Evolutionary conservation across 345 rosid genomes (phyloP).

Genomic region (Populus deltoides): DNA sequence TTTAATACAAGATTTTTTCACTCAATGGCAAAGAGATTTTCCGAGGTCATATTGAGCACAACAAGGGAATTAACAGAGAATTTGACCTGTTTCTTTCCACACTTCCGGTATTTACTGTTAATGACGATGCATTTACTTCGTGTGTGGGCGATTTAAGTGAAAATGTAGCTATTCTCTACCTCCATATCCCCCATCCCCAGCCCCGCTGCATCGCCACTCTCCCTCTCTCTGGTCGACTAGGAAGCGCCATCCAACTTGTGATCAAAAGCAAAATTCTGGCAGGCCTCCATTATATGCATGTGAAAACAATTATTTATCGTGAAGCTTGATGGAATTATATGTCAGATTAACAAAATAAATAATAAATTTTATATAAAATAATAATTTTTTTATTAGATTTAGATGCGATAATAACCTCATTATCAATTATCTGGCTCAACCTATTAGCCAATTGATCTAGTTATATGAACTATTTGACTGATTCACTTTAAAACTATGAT

Average conservation of each 20-base stretch:
- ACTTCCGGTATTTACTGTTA: not conserved
- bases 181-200: not conserved
- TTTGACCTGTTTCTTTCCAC: not conserved
- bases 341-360: too few species aligned
- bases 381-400: too few species aligned
- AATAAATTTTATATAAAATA: too few species aligned
- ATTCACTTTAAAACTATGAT: too few species aligned
- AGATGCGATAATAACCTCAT: too few species aligned
- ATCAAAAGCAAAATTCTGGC: not conserved
- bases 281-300: not conserved
- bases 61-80: not conserved
- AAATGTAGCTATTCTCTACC: not conserved
- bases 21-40: not conserved
- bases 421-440: too few species aligned
- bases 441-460: fast-evolving
- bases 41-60: not conserved
- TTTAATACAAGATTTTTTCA: not conserved
- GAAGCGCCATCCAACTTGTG: not conserved
- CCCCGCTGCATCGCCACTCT: not conserved
- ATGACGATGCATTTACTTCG: not conserved
- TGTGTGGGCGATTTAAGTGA: not conserved
- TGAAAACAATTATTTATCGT: not conserved
- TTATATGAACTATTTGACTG: fast-evolving
- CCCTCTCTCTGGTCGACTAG: not conserved
- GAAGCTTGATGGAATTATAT: too few species aligned